phyloP scores from a whole-genome alignment of 2,329 filamentous ascomycete species.

The Cladorrhinum sp. region DNA sequence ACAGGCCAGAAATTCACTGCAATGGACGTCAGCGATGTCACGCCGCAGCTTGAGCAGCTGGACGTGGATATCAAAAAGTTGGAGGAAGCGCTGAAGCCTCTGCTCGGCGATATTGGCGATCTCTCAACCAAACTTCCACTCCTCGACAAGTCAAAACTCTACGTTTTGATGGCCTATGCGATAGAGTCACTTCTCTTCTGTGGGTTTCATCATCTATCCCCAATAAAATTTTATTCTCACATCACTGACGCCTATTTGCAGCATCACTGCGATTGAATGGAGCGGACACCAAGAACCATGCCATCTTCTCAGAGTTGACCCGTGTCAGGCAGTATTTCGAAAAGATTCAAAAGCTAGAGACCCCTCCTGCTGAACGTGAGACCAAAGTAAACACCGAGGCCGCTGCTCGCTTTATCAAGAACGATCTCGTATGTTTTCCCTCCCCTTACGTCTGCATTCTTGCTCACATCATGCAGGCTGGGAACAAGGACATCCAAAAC shows the following conservation, averaged over 20 bases:
- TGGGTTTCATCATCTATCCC: slow-evolving; percentile 38
- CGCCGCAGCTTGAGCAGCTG: slow-evolving; percentile 68
- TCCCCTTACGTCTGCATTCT: background rate
- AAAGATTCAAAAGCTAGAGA: slow-evolving; percentile 80
- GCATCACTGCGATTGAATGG: slow-evolving; percentile 77
- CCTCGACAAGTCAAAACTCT: slow-evolving; percentile 92
- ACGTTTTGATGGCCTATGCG: slow-evolving; percentile 81
- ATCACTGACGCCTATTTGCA: slow-evolving; percentile 32
- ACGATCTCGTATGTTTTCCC: slow-evolving; percentile 61
- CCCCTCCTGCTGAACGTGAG: slow-evolving; percentile 52
- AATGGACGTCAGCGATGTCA: slow-evolving; percentile 55
- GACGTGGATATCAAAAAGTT: slow-evolving; percentile 77
- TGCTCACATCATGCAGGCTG: slow-evolving; percentile 36
- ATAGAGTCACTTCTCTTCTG: slow-evolving; percentile 89
- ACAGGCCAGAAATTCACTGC: background rate
- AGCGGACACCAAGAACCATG: slow-evolving; percentile 76
- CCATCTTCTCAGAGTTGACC: slow-evolving; percentile 79
- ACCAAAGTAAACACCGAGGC: slow-evolving; percentile 68
- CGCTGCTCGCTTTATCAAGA: slow-evolving; percentile 76
- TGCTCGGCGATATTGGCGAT: slow-evolving; percentile 65
- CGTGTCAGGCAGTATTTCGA: slow-evolving; percentile 88
- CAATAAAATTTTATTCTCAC: background rate
- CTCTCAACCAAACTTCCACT: slow-evolving; percentile 77
- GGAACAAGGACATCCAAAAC: slow-evolving; percentile 46
- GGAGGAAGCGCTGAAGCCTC: slow-evolving; percentile 68